A percentile compares a stretch with the other conserved stretches of the same genome.
These are phyloP conservation scores for Russula griseocarnosa DNA, from an alignment of 768 basidiomycete genomes.

Conservation along the genomic window DNA sequence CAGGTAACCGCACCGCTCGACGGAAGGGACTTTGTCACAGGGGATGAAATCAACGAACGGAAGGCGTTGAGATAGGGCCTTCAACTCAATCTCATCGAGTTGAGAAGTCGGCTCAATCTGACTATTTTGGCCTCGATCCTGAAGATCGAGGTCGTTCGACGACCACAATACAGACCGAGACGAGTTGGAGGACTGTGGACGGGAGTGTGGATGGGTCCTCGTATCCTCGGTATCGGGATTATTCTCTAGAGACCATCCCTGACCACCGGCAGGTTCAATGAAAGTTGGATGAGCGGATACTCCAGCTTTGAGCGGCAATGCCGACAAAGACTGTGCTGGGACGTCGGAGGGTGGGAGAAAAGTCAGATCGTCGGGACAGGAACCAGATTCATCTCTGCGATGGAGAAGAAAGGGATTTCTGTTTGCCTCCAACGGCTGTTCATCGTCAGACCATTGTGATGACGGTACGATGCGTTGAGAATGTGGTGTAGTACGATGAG, in stretches of 20 bases:
- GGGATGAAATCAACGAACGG: not conserved
- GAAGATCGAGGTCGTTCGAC: not conserved
- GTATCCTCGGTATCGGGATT: not conserved
- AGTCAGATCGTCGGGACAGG: not conserved
- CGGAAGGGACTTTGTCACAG: not conserved
- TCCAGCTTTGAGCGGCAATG: not conserved
- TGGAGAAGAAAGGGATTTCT: conserved; percentile 1
- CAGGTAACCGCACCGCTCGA: conserved; percentile 5
- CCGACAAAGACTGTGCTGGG: not conserved
- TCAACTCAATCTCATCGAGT: conserved; percentile 20
- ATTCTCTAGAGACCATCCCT: not conserved
- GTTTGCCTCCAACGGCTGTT: not conserved
- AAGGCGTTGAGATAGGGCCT: not conserved
- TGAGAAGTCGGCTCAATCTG: conserved; percentile 24
- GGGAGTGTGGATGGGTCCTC: not conserved
- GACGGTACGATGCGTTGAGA: conserved; percentile 26
- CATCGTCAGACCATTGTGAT: conserved; percentile 22
- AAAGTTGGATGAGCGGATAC: not conserved
- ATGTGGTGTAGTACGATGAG: conserved; percentile 15
- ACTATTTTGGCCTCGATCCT: conserved; percentile 5
- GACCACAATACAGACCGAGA: not conserved
- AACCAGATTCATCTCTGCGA: not conserved
- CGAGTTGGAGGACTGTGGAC: not conserved
- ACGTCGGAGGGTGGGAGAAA: not conserved
- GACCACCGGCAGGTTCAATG: not conserved